A percentile compares a stretch with the other conserved stretches of the same genome.
phyloP scores from a whole-genome alignment of 345 rosid genomes.

The Salix suchowensis region DNA sequence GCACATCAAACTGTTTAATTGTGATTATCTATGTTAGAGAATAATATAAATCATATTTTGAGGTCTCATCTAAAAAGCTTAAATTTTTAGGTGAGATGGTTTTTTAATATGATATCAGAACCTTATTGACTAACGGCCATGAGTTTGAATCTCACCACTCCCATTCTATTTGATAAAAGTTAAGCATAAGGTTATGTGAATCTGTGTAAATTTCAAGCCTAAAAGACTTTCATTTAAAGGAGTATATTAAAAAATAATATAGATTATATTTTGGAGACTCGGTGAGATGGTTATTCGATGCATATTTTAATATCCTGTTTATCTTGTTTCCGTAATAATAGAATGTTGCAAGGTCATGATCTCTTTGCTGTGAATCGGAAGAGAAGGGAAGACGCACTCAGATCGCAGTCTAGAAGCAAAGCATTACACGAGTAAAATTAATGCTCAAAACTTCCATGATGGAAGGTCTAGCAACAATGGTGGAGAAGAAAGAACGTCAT shows the following conservation, averaged over 20 bases:
- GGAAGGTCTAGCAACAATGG: background rate
- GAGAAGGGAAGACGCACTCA: background rate
- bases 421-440: background rate
- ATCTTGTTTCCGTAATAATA: background rate
- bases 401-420: background rate
- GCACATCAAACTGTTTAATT: too few species aligned
- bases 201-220: too few species aligned
- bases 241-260: too few species aligned
- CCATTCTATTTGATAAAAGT: too few species aligned
- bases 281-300: too few species aligned
- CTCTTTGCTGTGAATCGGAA: background rate
- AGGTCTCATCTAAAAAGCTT: fast-evolving
- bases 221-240: too few species aligned
- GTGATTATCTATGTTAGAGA: too few species aligned
- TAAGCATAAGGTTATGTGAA: fast-evolving
- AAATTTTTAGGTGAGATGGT: too few species aligned
- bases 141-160: fast-evolving
- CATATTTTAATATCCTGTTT: background rate
- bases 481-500: background rate
- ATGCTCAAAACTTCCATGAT: background rate
- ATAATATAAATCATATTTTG: too few species aligned
- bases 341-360: background rate
- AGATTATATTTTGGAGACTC: too few species aligned
- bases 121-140: too few species aligned
- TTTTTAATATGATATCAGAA: too few species aligned